Evolutionary conservation across 2,329 filamentous ascomycete genomes (phyloP).

Genomic region (Trichoderma harzianum): DNA sequence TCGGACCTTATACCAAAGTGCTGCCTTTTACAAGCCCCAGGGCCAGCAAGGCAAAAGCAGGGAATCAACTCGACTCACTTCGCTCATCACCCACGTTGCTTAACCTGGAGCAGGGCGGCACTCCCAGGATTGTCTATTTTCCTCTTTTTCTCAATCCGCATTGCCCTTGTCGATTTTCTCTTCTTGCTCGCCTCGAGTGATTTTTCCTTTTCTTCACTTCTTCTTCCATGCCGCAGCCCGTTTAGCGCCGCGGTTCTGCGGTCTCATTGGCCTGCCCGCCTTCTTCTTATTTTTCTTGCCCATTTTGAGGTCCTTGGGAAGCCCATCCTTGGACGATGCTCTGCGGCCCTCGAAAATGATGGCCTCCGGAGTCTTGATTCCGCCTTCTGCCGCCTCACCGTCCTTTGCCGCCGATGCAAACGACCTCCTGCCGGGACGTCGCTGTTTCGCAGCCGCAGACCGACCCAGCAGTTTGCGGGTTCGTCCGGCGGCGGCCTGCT

Average conservation of each 20-base stretch:
- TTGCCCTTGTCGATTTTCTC: slow-evolving; percentile 26
- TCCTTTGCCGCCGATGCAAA: slow-evolving; percentile 23
- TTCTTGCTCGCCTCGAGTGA: slow-evolving; percentile 20
- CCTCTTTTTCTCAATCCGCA: neutral
- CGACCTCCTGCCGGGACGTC: slow-evolving; percentile 27
- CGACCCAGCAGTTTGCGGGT: slow-evolving; percentile 71
- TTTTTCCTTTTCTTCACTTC: slow-evolving; percentile 21
- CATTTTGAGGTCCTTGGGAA: slow-evolving; percentile 59
- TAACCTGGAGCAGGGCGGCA: neutral
- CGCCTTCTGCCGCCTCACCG: slow-evolving; percentile 23
- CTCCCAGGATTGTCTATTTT: neutral
- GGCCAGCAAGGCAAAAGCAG: neutral
- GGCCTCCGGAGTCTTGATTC: slow-evolving; percentile 59
- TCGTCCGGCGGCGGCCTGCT: slow-evolving; percentile 69
- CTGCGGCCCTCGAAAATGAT: slow-evolving; percentile 81
- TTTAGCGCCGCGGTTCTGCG: slow-evolving; percentile 38
- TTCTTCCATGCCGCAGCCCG: slow-evolving; percentile 45
- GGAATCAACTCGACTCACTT: neutral
- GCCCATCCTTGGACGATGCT: slow-evolving; percentile 64
- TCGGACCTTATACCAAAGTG: neutral
- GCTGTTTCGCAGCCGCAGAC: slow-evolving; percentile 55
- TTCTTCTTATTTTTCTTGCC: slow-evolving; percentile 53
- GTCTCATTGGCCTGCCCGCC: slow-evolving; percentile 34
- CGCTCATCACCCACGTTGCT: neutral
- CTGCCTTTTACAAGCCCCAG: slow-evolving; percentile 16